These are phyloP conservation scores for Cymbopogon flexuosus DNA, from an alignment of 202 grass and related monocot genomes.

Conservation along the genomic window DNA sequence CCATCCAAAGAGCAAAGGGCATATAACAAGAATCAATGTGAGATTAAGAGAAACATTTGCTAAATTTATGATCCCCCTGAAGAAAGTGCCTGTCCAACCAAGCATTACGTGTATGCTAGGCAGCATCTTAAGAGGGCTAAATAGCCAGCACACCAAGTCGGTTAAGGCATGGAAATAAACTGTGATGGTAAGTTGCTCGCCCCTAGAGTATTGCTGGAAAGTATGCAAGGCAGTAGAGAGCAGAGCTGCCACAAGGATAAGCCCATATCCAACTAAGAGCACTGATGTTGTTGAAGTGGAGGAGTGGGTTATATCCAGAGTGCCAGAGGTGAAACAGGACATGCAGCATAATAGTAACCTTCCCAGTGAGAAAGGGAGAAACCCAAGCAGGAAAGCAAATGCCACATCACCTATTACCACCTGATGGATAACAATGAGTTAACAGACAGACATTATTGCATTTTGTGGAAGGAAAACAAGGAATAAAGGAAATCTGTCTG, in stretches of 20 bases:
- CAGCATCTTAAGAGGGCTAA: conserved; percentile 12
- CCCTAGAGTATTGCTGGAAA: conserved; percentile 28
- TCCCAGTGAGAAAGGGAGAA: conserved; percentile 50
- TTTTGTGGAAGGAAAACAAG: background rate
- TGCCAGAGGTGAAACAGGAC: conserved; percentile 30
- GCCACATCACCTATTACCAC: conserved; percentile 33
- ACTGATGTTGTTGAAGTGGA: conserved; percentile 13
- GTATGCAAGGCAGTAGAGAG: conserved; percentile 4
- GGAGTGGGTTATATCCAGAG: conserved; percentile 18
- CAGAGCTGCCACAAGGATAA: background rate
- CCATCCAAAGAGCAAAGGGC: conserved; percentile 38
- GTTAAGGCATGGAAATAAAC: conserved; percentile 3
- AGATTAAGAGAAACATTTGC: conserved; percentile 37
- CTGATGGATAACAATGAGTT: background rate
- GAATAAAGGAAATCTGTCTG: too few species aligned
- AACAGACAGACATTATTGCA: background rate
- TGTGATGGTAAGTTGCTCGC: background rate
- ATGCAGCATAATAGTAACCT: conserved; percentile 25
- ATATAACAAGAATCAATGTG: conserved; percentile 1
- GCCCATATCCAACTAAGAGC: conserved; percentile 21
- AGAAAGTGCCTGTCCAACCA: conserved; percentile 7
- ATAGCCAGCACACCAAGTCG: background rate
- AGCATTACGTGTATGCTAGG: conserved; percentile 26
- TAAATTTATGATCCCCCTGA: conserved; percentile 21
- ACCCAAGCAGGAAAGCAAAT: conserved; percentile 33